Conservation (phyloP, 495 filamentous ascomycete species). For the Friedmanniomyces simplex region DNA sequence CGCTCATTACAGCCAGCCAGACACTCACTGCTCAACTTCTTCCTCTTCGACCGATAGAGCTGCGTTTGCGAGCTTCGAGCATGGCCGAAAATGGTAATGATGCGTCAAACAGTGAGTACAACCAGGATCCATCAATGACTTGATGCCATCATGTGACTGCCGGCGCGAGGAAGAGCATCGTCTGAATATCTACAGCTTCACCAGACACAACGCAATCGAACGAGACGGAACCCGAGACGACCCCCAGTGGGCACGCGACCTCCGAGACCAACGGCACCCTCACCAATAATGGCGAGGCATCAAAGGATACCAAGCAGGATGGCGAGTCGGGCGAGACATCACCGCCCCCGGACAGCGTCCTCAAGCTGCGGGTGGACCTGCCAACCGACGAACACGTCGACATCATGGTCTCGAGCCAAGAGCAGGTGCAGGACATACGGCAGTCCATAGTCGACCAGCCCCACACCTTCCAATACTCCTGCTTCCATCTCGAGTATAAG, state of each 20-base stretch:
- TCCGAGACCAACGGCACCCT: slow-evolving; percentile 5
- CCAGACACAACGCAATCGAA: not conserved
- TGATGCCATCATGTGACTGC: too few relatives aligned
- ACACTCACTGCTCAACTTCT: too few relatives aligned
- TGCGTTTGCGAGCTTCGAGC: not conserved
- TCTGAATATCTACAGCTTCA: not conserved
- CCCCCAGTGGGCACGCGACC: slow-evolving; percentile 16
- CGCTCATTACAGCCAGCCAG: too few relatives aligned
- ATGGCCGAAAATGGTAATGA: slow-evolving; percentile 4
- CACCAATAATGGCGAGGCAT: slow-evolving; percentile 1
- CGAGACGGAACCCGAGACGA: not conserved
- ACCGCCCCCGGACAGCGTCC: slow-evolving; percentile 38
- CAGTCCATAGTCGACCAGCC: slow-evolving; percentile 93
- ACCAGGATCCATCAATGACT: not conserved
- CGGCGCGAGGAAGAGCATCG: too few relatives aligned
- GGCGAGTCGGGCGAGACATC: slow-evolving; percentile 7
- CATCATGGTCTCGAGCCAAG: slow-evolving; percentile 85
- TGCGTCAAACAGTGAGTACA: not conserved
- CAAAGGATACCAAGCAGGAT: not conserved
- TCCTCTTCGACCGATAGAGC: too few relatives aligned
- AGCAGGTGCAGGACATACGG: slow-evolving; percentile 94
- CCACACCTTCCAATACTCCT: slow-evolving; percentile 91
- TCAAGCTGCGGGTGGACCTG: slow-evolving; percentile 71
- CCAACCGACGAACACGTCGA: slow-evolving; percentile 73
- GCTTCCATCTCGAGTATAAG: slow-evolving; percentile 91